phyloP scores from a whole-genome alignment of 2,329 filamentous ascomycete species.

The Aspergillus candidus region DNA sequence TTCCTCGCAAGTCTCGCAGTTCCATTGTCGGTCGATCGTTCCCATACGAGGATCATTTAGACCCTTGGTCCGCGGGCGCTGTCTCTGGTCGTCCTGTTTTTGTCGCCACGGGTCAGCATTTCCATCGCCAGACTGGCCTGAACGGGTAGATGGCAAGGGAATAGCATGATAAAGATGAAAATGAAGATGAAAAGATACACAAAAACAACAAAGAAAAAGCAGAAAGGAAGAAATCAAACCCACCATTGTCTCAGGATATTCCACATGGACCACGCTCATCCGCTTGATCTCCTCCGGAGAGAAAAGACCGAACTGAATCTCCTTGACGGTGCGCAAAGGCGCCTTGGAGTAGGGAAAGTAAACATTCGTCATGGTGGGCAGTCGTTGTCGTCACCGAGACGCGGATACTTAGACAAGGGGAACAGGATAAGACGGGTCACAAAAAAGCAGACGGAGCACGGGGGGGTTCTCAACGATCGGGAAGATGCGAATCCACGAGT shows the following conservation, averaged over 20 bases:
- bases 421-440: slow-evolving; percentile 10
- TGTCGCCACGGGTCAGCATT: slow-evolving; percentile 15
- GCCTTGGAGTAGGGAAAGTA: slow-evolving; percentile 87
- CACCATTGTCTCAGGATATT: slow-evolving; percentile 97
- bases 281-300: slow-evolving; percentile 98
- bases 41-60: slow-evolving; percentile 94
- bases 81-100: slow-evolving; percentile 72
- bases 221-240: slow-evolving; percentile 17
- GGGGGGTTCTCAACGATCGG: slow-evolving; percentile 1
- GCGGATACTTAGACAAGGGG: neutral
- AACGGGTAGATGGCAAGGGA: slow-evolving; percentile 3
- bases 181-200: slow-evolving; percentile 11
- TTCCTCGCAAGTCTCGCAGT: slow-evolving; percentile 94
- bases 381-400: slow-evolving; percentile 23
- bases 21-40: slow-evolving; percentile 91
- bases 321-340: slow-evolving; percentile 94
- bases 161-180: slow-evolving; percentile 6
- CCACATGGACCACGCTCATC: slow-evolving; percentile 93
- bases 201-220: slow-evolving; percentile 7
- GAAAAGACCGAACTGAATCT: slow-evolving; percentile 97
- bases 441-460: slow-evolving; percentile 9
- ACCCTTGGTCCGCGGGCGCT: slow-evolving; percentile 82
- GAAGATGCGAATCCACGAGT: slow-evolving; percentile 7
- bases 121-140: slow-evolving; percentile 2
- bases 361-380: slow-evolving; percentile 76